Evolutionary conservation across 441 rosid species (phyloP).

Genomic region (Erysimum cheiri): DNA sequence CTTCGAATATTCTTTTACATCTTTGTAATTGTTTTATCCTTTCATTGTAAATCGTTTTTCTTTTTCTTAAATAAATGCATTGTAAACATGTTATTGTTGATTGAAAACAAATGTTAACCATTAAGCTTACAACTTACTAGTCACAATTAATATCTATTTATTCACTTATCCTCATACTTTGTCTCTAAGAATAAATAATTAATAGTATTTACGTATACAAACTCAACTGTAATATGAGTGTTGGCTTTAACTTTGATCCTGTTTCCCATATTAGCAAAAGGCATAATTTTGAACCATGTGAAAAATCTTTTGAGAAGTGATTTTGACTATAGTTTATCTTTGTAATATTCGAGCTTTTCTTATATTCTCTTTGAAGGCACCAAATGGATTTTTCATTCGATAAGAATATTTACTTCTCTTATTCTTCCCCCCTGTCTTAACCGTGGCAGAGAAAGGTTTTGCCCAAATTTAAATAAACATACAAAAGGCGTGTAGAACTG

Average conservation of each 20-base stretch:
- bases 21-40: slow-evolving; percentile 5
- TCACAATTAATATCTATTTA: neutral
- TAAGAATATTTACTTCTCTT: slow-evolving; percentile 39
- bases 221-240: neutral
- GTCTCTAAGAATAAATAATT: neutral
- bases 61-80: neutral
- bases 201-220: neutral
- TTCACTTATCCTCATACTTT: neutral
- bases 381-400: slow-evolving; percentile 31
- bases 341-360: slow-evolving; percentile 42
- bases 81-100: slow-evolving; percentile 18
- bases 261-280: neutral
- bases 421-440: slow-evolving; percentile 16
- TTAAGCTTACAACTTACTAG: neutral
- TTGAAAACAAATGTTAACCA: neutral
- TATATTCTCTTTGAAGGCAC: slow-evolving; percentile 42
- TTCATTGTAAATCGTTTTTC: neutral
- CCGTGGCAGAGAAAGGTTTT: neutral
- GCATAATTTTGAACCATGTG: slow-evolving; percentile 22
- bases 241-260: neutral
- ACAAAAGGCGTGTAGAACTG: neutral
- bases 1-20: slow-evolving; percentile 35
- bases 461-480: neutral
- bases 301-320: slow-evolving; percentile 8
- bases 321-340: slow-evolving; percentile 28